These are phyloP conservation scores for Plantago coronopus DNA, from an alignment of 305 asterid genomes.

Conservation along the genomic window DNA sequence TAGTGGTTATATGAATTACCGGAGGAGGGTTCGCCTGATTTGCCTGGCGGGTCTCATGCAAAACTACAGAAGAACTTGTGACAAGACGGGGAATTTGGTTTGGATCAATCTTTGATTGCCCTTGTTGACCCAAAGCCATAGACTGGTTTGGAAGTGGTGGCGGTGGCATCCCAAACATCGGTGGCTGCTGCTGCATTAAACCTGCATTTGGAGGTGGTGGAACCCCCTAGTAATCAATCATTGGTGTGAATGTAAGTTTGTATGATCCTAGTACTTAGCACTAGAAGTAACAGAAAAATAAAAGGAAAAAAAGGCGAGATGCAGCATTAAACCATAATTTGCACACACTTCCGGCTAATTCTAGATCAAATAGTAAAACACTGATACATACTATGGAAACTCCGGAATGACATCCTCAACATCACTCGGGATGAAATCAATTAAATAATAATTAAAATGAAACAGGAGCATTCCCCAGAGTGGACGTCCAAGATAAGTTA, in stretches of 20 bases:
- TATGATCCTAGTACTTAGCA: background rate
- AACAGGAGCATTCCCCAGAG: background rate
- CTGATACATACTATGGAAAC: background rate
- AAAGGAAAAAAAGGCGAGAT: background rate
- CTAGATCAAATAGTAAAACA: background rate
- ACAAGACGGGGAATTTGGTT: conserved; percentile 92
- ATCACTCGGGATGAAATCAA: background rate
- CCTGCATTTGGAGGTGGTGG: conserved; percentile 59
- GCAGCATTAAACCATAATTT: background rate
- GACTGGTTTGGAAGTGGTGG: conserved; percentile 73
- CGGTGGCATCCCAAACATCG: conserved; percentile 80
- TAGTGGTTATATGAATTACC: conserved; percentile 38
- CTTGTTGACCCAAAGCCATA: conserved; percentile 67
- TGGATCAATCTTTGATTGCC: conserved; percentile 89
- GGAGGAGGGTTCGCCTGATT: conserved; percentile 99
- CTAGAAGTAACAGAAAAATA: background rate
- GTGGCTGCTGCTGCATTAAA: conserved; percentile 71
- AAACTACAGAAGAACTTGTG: conserved; percentile 58
- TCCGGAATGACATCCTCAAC: too few relatives aligned
- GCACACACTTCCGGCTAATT: background rate
- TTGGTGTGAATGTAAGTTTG: background rate
- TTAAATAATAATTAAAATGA: too few relatives aligned
- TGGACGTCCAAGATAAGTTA: background rate
- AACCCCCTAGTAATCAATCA: conserved; percentile 39
- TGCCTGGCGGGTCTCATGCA: conserved; percentile 92